These are phyloP conservation scores for Boletus coccyginus DNA, from an alignment of 768 basidiomycete genomes.

Conservation along the genomic window DNA sequence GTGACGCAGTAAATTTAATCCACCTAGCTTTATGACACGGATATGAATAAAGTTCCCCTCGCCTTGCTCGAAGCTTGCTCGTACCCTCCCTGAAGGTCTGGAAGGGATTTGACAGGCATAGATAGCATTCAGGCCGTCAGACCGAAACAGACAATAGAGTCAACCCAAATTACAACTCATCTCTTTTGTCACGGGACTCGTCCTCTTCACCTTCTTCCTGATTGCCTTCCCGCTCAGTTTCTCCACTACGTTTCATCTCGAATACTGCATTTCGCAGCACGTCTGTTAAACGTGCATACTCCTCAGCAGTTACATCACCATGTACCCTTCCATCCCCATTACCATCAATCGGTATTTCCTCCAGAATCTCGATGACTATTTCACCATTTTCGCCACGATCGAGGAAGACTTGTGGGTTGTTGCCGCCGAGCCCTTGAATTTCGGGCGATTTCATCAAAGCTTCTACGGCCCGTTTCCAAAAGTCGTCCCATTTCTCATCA, in stretches of 20 bases:
- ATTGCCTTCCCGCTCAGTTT: slow-evolving; percentile 17
- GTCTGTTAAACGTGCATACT: slow-evolving; percentile 45
- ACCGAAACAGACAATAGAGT: slow-evolving; percentile 13
- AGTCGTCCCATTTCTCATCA: slow-evolving; percentile 17
- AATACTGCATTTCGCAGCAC: slow-evolving; percentile 53
- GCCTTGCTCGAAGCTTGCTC: slow-evolving; percentile 2
- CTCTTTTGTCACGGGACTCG: slow-evolving; percentile 29
- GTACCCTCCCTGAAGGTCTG: slow-evolving; percentile 4
- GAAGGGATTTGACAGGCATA: slow-evolving; percentile 3
- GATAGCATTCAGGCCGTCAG: slow-evolving; percentile 16
- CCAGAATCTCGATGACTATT: slow-evolving; percentile 43
- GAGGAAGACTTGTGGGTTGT: slow-evolving; percentile 38
- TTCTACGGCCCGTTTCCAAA: slow-evolving; percentile 30
- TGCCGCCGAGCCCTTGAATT: slow-evolving; percentile 25
- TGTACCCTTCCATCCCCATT: slow-evolving; percentile 20
- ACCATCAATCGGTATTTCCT: slow-evolving; percentile 40
- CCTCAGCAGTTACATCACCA: slow-evolving; percentile 35
- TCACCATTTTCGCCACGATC: slow-evolving; percentile 42
- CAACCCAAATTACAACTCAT: slow-evolving; percentile 32
- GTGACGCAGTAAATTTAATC: slow-evolving; percentile 13
- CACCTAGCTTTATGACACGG: slow-evolving; percentile 20
- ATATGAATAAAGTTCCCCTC: slow-evolving; percentile 20
- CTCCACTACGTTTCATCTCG: slow-evolving; percentile 42
- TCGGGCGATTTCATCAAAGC: slow-evolving; percentile 31
- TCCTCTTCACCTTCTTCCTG: slow-evolving; percentile 33